These are phyloP conservation scores for Aaosphaeria pasadenensis DNA, from an alignment of 2,329 filamentous ascomycete genomes.

Conservation along the genomic window DNA sequence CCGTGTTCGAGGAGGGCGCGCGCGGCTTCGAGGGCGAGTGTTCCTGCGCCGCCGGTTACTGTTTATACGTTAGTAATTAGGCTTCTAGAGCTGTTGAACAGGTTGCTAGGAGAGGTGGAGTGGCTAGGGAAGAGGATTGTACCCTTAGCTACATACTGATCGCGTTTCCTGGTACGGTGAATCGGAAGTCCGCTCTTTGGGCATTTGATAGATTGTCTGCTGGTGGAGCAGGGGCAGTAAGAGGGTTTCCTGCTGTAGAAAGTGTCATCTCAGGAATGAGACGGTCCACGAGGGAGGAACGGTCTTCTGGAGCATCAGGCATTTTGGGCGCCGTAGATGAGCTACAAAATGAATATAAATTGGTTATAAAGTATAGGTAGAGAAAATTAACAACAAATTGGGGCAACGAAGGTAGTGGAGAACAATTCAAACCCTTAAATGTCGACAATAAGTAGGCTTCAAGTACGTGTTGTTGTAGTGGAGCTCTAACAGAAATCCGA, in stretches of 20 bases:
- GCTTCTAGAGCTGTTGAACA: background rate
- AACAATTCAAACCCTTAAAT: too few relatives aligned
- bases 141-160: slow-evolving; percentile 43
- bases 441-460: too few relatives aligned
- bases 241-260: slow-evolving; percentile 44
- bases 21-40: slow-evolving; percentile 57
- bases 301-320: slow-evolving; percentile 30
- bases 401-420: too few relatives aligned
- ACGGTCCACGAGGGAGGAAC: slow-evolving; percentile 44
- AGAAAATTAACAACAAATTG: too few relatives aligned
- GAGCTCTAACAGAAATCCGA: too few relatives aligned
- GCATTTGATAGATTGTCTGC: slow-evolving; percentile 41
- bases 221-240: slow-evolving; percentile 42
- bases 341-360: too few relatives aligned
- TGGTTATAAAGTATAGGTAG: too few relatives aligned
- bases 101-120: background rate
- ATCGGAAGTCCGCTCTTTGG: slow-evolving; percentile 46
- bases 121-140: slow-evolving; percentile 6
- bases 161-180: slow-evolving; percentile 53
- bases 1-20: slow-evolving; percentile 68
- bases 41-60: slow-evolving; percentile 67
- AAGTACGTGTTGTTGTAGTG: too few relatives aligned
- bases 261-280: slow-evolving; percentile 50
- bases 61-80: slow-evolving; percentile 1
- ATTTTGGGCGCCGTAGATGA: slow-evolving; percentile 12